phyloP scores from a whole-genome alignment of 1,139 yeast genomes.

The Lodderomyces beijingensis region DNA sequence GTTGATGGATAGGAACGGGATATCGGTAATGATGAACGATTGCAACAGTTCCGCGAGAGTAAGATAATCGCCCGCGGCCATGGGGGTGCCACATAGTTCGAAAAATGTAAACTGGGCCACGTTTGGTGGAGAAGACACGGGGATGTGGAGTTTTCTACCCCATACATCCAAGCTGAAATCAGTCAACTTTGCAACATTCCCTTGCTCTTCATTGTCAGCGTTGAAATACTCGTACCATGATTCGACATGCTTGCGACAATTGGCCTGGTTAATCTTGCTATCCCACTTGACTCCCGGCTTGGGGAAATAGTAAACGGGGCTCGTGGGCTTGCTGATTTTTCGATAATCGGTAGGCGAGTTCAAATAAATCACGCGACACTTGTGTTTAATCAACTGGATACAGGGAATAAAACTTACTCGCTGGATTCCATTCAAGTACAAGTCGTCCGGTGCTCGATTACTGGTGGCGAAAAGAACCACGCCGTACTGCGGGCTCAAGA shows the following conservation, averaged over 20 bases:
- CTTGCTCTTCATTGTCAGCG: conserved; percentile 33
- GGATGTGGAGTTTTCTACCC: conserved; percentile 82
- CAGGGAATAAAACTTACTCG: conserved; percentile 89
- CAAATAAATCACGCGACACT: conserved; percentile 72
- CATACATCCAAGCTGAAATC: conserved; percentile 58
- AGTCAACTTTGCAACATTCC: conserved; percentile 18
- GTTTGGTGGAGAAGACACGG: conserved; percentile 66
- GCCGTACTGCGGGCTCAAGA: conserved; percentile 68
- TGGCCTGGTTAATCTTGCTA: conserved; percentile 48
- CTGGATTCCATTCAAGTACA: conserved; percentile 91
- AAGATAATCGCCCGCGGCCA: conserved; percentile 95
- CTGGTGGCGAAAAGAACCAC: conserved; percentile 89
- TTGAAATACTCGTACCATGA: conserved; percentile 77
- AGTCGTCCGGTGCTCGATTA: conserved; percentile 90
- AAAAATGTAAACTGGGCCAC: conserved; percentile 89
- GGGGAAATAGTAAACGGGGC: conserved; percentile 78
- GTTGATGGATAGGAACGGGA: conserved; percentile 75
- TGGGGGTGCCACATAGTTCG: conserved; percentile 78
- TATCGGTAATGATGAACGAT: conserved; percentile 82
- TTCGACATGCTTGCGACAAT: conserved; percentile 59
- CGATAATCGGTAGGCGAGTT: conserved; percentile 94
- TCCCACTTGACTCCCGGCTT: conserved; percentile 55
- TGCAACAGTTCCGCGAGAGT: conserved; percentile 75
- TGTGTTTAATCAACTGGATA: conserved; percentile 68
- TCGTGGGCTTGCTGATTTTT: conserved; percentile 76